phyloP scores from a whole-genome alignment of 768 basidiomycete genomes.

The Hebeloma cylindrosporum region DNA sequence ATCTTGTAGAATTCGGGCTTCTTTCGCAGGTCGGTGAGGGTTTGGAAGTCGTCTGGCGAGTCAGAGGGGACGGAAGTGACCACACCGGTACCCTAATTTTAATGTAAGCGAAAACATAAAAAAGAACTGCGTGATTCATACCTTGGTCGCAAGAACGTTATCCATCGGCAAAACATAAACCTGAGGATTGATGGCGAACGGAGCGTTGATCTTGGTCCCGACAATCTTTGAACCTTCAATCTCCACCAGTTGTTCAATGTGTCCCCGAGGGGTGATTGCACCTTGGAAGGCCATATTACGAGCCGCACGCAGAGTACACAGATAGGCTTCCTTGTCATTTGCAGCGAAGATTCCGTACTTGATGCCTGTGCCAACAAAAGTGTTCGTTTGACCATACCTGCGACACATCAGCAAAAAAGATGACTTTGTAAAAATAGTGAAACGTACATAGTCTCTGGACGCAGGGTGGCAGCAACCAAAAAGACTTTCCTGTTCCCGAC shows the following conservation, averaged over 20 bases:
- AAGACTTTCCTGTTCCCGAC: slow-evolving; percentile 80
- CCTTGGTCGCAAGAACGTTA: slow-evolving; percentile 93
- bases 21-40: slow-evolving; percentile 87
- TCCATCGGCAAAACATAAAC: slow-evolving; percentile 99
- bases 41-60: slow-evolving; percentile 95
- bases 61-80: slow-evolving; percentile 98
- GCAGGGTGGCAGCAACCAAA: slow-evolving; percentile 93
- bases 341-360: slow-evolving; percentile 93
- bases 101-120: too few species aligned
- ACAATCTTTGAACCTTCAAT: slow-evolving; percentile 78
- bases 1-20: slow-evolving; percentile 97
- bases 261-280: slow-evolving; percentile 67
- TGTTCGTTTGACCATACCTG: slow-evolving; percentile 98
- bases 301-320: slow-evolving; percentile 86
- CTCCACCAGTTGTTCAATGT: slow-evolving; percentile 71
- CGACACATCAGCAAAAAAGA: slow-evolving; percentile 8
- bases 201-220: slow-evolving; percentile 89
- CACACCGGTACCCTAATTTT: slow-evolving; percentile 98
- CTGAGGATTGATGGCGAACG: slow-evolving; percentile 77
- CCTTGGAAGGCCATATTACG: slow-evolving; percentile 99
- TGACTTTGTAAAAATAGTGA: background rate
- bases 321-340: slow-evolving; percentile 83
- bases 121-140: too few species aligned
- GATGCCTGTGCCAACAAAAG: slow-evolving; percentile 88
- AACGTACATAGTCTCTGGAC: slow-evolving; percentile 93